phyloP scores from a whole-genome alignment of 164 flowering plant species.

The Nymphaea thermarum region DNA sequence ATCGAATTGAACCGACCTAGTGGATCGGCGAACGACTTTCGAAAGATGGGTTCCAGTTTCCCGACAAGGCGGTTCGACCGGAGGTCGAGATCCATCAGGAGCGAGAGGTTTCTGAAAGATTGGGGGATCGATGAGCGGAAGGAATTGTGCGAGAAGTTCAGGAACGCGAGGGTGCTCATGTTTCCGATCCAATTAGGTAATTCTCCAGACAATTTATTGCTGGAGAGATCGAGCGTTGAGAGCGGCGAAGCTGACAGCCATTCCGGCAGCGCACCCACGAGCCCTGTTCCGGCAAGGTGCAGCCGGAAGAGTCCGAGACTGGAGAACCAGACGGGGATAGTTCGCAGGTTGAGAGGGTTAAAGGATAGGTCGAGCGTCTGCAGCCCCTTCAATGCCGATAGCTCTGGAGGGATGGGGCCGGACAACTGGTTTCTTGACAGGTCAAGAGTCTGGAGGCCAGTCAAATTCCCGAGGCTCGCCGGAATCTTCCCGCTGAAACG shows the following conservation, averaged over 20 bases:
- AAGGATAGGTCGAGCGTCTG: constrained; percentile 47
- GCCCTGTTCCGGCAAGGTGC: constrained; percentile 43
- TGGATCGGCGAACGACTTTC: constrained; percentile 22
- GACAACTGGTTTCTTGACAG: constrained; percentile 42
- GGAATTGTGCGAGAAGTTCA: constrained; percentile 58
- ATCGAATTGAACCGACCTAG: constrained; percentile 38
- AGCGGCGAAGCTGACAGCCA: constrained; percentile 35
- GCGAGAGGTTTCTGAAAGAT: constrained; percentile 34
- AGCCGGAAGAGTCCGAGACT: constrained; percentile 28
- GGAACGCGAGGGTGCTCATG: constrained; percentile 46
- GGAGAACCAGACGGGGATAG: constrained; percentile 35
- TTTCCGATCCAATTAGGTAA: constrained; percentile 60
- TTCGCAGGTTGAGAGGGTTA: constrained; percentile 38
- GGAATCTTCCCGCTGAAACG: constrained; percentile 45
- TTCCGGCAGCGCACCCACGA: constrained; percentile 34
- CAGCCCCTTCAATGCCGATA: constrained; percentile 19
- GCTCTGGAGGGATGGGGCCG: constrained; percentile 37
- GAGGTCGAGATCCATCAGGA: constrained; percentile 48
- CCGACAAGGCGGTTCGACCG: constrained; percentile 52
- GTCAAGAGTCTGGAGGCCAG: constrained; percentile 33
- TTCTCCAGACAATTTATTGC: constrained; percentile 39
- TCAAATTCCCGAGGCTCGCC: constrained; percentile 32
- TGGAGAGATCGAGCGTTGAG: constrained; percentile 49
- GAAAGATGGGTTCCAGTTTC: constrained; percentile 16
- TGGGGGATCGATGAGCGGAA: constrained; percentile 42